A percentile compares a stretch with the other conserved stretches of the same genome.
These are phyloP conservation scores for Cladophialophora exuberans DNA, from an alignment of 2,329 filamentous ascomycete species.

Conservation along the genomic window DNA sequence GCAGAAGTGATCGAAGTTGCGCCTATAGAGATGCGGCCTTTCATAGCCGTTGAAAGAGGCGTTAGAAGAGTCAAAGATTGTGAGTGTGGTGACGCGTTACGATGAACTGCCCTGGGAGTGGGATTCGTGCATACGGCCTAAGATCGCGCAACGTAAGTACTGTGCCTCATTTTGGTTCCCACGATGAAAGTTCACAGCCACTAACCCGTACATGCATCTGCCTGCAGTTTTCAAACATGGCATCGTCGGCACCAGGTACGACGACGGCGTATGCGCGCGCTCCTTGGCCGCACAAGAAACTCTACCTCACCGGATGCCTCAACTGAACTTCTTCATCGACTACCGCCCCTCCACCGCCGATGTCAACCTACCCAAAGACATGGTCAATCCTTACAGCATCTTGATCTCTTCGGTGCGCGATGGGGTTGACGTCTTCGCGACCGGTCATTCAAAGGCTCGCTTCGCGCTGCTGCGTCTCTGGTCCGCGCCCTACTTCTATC, in stretches of 20 bases:
- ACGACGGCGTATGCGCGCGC: conserved; percentile 2
- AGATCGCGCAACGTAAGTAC: conserved; percentile 43
- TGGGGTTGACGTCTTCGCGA: neutral
- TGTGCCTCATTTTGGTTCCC: neutral
- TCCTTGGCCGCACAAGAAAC: neutral
- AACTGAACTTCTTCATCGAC: neutral
- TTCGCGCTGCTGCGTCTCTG: conserved; percentile 2
- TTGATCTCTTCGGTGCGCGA: conserved; percentile 1
- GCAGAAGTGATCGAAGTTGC: neutral
- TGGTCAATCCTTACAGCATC: conserved; percentile 38
- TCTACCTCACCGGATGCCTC: neutral
- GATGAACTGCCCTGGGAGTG: conserved; percentile 43
- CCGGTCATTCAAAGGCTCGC: neutral
- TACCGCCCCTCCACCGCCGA: neutral
- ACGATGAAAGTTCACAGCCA: no score
- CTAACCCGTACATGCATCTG: neutral
- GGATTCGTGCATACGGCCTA: conserved; percentile 46
- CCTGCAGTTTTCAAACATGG: conserved; percentile 50
- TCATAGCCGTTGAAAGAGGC: neutral
- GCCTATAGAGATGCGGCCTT: neutral
- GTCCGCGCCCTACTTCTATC: conserved; percentile 3
- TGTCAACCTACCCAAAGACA: conserved; percentile 33
- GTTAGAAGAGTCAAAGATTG: conserved; percentile 36
- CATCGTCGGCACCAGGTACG: conserved; percentile 39
- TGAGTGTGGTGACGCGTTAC: conserved; percentile 35